Evolutionary conservation across 768 basidiomycete species (phyloP), one percentile per base, ranked within the genome.

Genomic region (Inosperma sp.): DNA sequence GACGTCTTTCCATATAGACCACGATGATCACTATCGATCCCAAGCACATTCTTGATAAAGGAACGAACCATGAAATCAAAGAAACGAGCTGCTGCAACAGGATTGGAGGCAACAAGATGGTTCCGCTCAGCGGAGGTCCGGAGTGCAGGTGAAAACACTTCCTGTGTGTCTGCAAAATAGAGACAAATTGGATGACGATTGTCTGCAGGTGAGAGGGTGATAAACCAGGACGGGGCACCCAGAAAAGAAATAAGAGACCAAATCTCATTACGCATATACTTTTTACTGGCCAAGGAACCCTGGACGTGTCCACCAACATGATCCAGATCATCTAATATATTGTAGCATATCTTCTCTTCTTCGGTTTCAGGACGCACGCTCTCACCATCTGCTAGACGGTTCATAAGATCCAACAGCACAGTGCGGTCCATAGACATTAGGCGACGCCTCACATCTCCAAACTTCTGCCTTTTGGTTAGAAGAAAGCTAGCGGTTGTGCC

Each of bases 131-230:
- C 46, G 29, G 48, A 42, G 16, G n/a, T 9, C 12, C 23, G 9
- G 5, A 56, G 17, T n/a, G 34, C 34, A 7, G 51, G 55, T 10
- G 21, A 36, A 30, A 62, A 65, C 10, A 37, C 41, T 4, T 57
- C 29, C 4, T 61, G 49, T 0, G 35, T 46, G 31, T 57, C 59
- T 3, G 63, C 68, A 51, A 35, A 67, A 50, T 70, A 68, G 5
- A 70, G 23, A 37, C 61, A 67, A 3, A 72, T 41, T 7, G 68
- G 68, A 60, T 68, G 62, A 14, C 54, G 56, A 5, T 29, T 54
- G 40, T 69, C 68, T 16, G 64, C 59, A 12, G 68, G 69, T 12
- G 50, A 46, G 26, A 51, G 26, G 13, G 50, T 51, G 2, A 51
- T 35, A 45, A 51, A 51, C 50, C 50, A 51, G 3, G 14, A 25